Base-by-base conservation (phyloP, 257 asterid genomes). In the Solanum corneliomulleri region DNA sequence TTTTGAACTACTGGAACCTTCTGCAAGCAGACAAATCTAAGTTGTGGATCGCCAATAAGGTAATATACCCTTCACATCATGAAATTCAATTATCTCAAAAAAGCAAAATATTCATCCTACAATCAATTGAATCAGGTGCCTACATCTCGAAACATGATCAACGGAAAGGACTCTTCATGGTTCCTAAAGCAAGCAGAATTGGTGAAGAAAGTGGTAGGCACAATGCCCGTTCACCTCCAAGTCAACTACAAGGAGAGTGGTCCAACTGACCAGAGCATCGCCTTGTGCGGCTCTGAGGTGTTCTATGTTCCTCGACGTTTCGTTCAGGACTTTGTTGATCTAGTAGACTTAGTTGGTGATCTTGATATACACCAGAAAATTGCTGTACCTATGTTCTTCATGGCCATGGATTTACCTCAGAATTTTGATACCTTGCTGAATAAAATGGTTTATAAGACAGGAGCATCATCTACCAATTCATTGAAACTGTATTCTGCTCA, bases 11-110 rank as follows among this genome's bases (percentile, higher is more conserved):
- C 86, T 91, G 93, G 93, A 91, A 89, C 89, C 88, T 91, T 81
- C 60, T 90, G 85, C 93, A 89, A 86, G 92, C 92, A 10, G 89
- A 90, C 87, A 87, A 33, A 88, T 90, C 93, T 44, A 91, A 90
- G 90, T 74, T 91, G 84, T 91, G 92, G 92, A 91, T 91, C 56
- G 90, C 91, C 86, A 91, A 90, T 85, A 90, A 91, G 93, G 93
- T 91, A 91, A 83, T 56, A 13, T 41, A 64, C 64, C 47, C 31
- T 20, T 62, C 25, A 68, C 39, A 41, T 64, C 76, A 70, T 25
- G 25, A 6, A 15, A 42, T 41, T 21, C 49, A 47, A 66, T 66
- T 16, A 20, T 25, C 77, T 49, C 12, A 41, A 66, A 23, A 60
- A 23, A 29, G 21, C 66, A 39, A 70, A 47, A 39, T 66, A 66